Evolutionary conservation across 2,329 filamentous ascomycete species (phyloP).

Genomic region (Cryphonectria naterciae): DNA sequence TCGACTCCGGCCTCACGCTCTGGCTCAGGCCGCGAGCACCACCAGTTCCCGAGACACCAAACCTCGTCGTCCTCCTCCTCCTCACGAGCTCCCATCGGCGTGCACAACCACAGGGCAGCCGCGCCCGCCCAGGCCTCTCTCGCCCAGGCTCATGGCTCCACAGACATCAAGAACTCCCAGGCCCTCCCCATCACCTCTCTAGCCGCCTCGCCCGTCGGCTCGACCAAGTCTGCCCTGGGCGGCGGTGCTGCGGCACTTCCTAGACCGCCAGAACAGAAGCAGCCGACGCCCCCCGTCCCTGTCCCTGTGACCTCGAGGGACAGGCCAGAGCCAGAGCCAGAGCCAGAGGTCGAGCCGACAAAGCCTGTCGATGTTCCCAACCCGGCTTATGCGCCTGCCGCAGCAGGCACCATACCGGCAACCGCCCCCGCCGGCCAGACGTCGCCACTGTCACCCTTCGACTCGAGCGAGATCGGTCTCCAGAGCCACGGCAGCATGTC

Average conservation of each 20-base stretch:
- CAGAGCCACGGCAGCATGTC: slow-evolving; percentile 62
- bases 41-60: slow-evolving; percentile 30
- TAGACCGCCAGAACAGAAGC: slow-evolving; percentile 23
- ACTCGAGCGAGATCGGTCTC: slow-evolving; percentile 47
- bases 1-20: slow-evolving; percentile 40
- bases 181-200: slow-evolving; percentile 54
- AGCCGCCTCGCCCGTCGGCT: slow-evolving; percentile 46
- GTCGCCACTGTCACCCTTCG: slow-evolving; percentile 39
- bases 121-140: slow-evolving; percentile 66
- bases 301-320: slow-evolving; percentile 13
- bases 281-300: slow-evolving; percentile 6
- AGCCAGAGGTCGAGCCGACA: slow-evolving; percentile 34
- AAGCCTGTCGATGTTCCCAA: slow-evolving; percentile 42
- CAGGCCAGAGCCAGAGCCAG: slow-evolving; percentile 10
- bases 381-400: slow-evolving; percentile 34
- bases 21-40: slow-evolving; percentile 32
- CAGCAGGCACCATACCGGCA: slow-evolving; percentile 30
- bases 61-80: slow-evolving; percentile 33
- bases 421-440: slow-evolving; percentile 30
- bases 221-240: slow-evolving; percentile 33
- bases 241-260: slow-evolving; percentile 3
- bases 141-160: slow-evolving; percentile 63
- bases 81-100: slow-evolving; percentile 56
- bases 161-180: slow-evolving; percentile 49
- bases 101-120: slow-evolving; percentile 59